These are phyloP conservation scores for Tolypocladium endophyticum DNA, from an alignment of 2,329 filamentous ascomycete genomes.

Conservation along the genomic window DNA sequence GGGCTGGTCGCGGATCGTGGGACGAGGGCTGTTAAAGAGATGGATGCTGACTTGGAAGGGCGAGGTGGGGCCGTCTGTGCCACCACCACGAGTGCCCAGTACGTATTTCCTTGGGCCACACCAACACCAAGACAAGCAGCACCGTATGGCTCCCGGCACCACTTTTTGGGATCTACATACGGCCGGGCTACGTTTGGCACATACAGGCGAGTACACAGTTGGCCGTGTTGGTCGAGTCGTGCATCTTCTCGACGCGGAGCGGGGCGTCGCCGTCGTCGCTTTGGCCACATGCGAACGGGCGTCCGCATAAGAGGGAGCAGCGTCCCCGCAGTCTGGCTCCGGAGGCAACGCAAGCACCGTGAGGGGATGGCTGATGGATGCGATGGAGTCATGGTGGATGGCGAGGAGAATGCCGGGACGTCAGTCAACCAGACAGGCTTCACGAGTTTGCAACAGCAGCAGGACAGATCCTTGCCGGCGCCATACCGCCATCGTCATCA, in stretches of 20 bases:
- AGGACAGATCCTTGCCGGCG: not conserved
- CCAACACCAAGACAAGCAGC: not conserved
- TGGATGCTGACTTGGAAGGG: not conserved
- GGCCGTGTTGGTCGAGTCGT: not conserved
- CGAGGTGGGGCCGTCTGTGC: not conserved
- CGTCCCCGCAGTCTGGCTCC: not conserved
- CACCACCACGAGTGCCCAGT: not conserved
- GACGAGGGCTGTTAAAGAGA: slow-evolving; percentile 1
- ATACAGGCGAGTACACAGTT: not conserved
- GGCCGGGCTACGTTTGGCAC: not conserved
- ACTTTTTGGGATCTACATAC: not conserved
- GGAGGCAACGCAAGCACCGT: not conserved
- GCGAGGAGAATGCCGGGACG: not conserved
- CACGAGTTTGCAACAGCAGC: not conserved
- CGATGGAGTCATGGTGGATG: not conserved
- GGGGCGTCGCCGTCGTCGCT: not conserved
- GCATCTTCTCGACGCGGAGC: not conserved
- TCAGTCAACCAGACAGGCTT: not conserved
- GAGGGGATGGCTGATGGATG: not conserved
- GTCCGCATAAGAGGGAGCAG: not conserved
- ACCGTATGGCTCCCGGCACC: not conserved
- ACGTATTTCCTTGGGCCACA: not conserved
- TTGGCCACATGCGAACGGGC: not conserved
- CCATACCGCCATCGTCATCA: not conserved
- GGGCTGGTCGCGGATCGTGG: slow-evolving; percentile 3